These are phyloP conservation scores for Grifola frondosa DNA, from an alignment of 1,284 basidiomycete genomes.

Conservation along the genomic window DNA sequence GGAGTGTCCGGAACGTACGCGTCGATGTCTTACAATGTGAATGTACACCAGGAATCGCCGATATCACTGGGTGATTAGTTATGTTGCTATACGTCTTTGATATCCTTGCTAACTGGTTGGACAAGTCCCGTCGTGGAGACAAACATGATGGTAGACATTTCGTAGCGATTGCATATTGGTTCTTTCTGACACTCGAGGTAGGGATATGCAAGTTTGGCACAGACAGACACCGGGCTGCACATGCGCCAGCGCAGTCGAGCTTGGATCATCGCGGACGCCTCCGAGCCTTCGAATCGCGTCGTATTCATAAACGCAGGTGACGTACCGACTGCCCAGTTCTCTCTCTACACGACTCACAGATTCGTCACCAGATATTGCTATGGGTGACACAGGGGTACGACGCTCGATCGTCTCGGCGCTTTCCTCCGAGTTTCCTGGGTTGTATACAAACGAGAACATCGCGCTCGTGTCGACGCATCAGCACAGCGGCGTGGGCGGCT, in stretches of 20 bases:
- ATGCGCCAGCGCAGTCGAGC: conserved; percentile 79
- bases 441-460: conserved; percentile 72
- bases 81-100: conserved; percentile 1
- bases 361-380: conserved; percentile 57
- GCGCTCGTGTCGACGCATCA: conserved; percentile 78
- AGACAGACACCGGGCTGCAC: conserved; percentile 77
- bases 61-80: conserved; percentile 67
- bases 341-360: neutral
- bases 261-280: conserved; percentile 70
- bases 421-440: conserved; percentile 52
- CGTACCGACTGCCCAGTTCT: too few species aligned
- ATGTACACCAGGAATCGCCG: conserved; percentile 71
- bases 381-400: conserved; percentile 80
- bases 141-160: conserved; percentile 64
- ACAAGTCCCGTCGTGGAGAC: conserved; percentile 72
- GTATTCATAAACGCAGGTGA: conserved; percentile 78
- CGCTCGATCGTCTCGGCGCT: conserved; percentile 65
- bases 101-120: conserved; percentile 5
- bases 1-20: neutral
- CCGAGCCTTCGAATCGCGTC: conserved; percentile 55
- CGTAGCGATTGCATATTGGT: conserved; percentile 2
- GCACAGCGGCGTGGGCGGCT: conserved; percentile 80
- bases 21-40: neutral
- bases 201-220: conserved; percentile 72
- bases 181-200: conserved; percentile 25